Percentiles rank a stretch among this genome's conserved stretches.
Evolutionary conservation across 495 filamentous ascomycete genomes (phyloP).

Genomic region (Aspergillus sparsus): DNA sequence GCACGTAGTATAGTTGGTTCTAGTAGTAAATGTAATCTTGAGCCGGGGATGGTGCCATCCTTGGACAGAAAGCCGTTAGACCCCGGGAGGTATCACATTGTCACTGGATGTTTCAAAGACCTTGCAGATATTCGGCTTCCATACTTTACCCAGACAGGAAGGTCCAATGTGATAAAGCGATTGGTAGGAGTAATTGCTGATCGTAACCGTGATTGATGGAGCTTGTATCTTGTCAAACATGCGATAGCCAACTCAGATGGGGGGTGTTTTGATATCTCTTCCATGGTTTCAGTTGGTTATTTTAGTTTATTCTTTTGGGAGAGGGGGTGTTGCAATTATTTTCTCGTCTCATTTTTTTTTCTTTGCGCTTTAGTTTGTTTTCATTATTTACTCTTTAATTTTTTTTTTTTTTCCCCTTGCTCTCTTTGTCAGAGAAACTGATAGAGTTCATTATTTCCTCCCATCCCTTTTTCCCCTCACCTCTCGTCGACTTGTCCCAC

Average conservation of each 20-base stretch:
- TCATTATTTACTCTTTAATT: background rate
- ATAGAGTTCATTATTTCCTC: background rate
- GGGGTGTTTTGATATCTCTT: too few relatives aligned
- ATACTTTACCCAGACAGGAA: background rate
- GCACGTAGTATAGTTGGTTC: background rate
- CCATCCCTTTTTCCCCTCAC: background rate
- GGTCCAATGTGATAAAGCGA: background rate
- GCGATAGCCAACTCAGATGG: background rate
- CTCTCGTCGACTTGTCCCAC: background rate
- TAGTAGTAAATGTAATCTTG: background rate
- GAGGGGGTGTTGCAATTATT: too few relatives aligned
- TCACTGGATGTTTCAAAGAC: background rate
- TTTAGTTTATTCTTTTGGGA: too few relatives aligned
- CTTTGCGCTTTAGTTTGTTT: background rate
- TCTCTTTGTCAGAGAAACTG: background rate
- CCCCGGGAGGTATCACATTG: background rate
- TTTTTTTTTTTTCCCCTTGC: background rate
- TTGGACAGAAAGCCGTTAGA: background rate
- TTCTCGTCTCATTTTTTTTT: background rate
- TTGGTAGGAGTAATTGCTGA: background rate
- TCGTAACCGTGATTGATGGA: background rate
- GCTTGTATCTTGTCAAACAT: background rate
- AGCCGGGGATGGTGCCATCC: conserved; percentile 2
- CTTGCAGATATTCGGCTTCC: background rate
- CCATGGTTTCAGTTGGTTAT: too few relatives aligned